phyloP scores from a whole-genome alignment of 352 stramenopile species.

The Pythium folliculosum region DNA sequence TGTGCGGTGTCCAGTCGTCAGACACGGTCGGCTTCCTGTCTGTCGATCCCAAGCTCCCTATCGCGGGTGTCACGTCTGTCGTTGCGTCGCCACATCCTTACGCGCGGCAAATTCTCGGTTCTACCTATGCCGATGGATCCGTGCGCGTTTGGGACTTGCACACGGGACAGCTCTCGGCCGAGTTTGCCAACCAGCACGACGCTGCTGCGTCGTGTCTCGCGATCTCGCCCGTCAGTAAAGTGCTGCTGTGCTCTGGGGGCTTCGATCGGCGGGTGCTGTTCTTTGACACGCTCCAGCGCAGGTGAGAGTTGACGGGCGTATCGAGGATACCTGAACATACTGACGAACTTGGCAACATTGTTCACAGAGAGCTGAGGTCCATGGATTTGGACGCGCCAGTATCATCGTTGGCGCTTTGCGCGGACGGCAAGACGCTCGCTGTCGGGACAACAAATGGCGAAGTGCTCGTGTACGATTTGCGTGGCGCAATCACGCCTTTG shows the following conservation, averaged over 20 bases:
- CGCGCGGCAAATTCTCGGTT: constrained; percentile 51
- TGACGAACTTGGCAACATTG: not conserved
- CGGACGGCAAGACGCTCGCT: constrained; percentile 65
- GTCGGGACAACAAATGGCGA: constrained; percentile 54
- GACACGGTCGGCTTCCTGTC: constrained; percentile 53
- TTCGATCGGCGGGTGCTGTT: constrained; percentile 75
- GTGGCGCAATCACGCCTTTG: constrained; percentile 60
- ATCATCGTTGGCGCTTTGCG: constrained; percentile 57
- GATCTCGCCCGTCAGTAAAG: constrained; percentile 74
- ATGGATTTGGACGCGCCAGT: constrained; percentile 67
- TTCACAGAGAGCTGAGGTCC: constrained; percentile 44
- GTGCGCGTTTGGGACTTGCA: constrained; percentile 69
- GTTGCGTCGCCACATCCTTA: constrained; percentile 67
- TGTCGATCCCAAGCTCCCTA: constrained; percentile 44
- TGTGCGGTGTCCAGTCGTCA: constrained; percentile 64
- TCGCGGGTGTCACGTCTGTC: constrained; percentile 55
- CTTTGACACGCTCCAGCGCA: constrained; percentile 62
- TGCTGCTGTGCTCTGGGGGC: constrained; percentile 55
- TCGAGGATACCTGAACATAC: too few relatives aligned
- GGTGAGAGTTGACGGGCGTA: too few relatives aligned
- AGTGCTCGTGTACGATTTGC: constrained; percentile 67
- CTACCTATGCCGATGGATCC: constrained; percentile 62
- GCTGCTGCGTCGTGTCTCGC: constrained; percentile 52
- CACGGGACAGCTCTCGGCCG: constrained; percentile 51
- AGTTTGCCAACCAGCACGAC: constrained; percentile 62